Percentiles rank a stretch among this genome's conserved stretches.
These are phyloP conservation scores for Coelastrella sp. DNA, from an alignment of 139 green algal species.

Conservation along the genomic window DNA sequence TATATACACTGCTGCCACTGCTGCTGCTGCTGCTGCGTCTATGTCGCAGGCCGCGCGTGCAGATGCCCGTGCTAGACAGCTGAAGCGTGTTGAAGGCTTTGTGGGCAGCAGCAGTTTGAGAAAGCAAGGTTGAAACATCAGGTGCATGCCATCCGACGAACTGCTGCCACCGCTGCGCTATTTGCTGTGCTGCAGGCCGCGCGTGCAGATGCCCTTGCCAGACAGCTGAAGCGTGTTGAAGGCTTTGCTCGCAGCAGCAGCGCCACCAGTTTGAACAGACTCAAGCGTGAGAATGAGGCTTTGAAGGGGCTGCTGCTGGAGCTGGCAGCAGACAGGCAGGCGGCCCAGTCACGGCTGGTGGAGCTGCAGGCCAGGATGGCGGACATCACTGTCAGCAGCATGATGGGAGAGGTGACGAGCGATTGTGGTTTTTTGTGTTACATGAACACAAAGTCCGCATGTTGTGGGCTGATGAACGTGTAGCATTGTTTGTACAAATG, in stretches of 20 bases:
- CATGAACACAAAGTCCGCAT: not conserved
- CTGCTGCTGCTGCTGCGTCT: too few species aligned
- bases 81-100: too few species aligned
- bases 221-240: conserved; percentile 59
- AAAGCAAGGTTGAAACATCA: too few species aligned
- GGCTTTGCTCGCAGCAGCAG: conserved; percentile 40
- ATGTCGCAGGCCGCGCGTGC: conserved; percentile 50
- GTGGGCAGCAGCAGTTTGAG: too few species aligned
- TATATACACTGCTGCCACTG: too few species aligned
- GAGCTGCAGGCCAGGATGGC: conserved; percentile 9
- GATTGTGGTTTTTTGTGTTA: not conserved
- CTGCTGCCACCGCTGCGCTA: too few species aligned
- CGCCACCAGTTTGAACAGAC: conserved; percentile 16
- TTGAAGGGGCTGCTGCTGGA: conserved; percentile 78
- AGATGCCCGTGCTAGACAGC: too few species aligned
- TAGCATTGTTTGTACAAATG: too few species aligned
- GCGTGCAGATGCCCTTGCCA: conserved; percentile 58
- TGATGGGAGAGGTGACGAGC: not conserved
- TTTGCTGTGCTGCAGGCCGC: conserved; percentile 48
- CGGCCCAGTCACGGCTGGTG: conserved; percentile 50
- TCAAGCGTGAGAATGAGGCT: conserved; percentile 81
- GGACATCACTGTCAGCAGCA: not conserved
- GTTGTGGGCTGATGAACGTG: not conserved
- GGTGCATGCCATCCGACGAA: too few species aligned
- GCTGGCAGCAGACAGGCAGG: conserved; percentile 73